These are phyloP conservation scores for Sporothrix inflata DNA, from an alignment of 2,329 filamentous ascomycete species.

Conservation along the genomic window DNA sequence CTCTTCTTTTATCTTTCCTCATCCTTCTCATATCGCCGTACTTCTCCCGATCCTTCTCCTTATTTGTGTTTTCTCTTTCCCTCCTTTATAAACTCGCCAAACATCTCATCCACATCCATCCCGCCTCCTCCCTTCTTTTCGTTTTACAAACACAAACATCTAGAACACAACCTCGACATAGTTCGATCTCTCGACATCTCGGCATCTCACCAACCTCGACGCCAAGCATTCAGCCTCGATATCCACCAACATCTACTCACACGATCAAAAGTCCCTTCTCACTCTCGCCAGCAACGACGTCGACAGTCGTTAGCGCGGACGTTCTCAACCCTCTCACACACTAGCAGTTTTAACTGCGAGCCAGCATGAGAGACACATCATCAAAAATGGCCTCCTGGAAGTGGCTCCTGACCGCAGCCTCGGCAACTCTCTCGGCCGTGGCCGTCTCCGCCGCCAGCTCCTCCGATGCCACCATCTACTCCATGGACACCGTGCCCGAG, in stretches of 20 bases:
- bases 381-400: conserved; percentile 41
- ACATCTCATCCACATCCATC: conserved; percentile 15
- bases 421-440: conserved; percentile 38
- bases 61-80: conserved; percentile 17
- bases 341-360: neutral
- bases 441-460: conserved; percentile 45
- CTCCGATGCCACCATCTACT: conserved; percentile 36
- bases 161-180: neutral
- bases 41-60: conserved; percentile 2
- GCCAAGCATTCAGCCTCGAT: neutral
- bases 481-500: conserved; percentile 43
- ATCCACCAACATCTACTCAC: neutral
- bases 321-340: neutral
- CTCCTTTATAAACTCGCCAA: conserved; percentile 12
- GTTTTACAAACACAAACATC: conserved; percentile 20
- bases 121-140: conserved; percentile 4
- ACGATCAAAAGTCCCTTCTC: neutral
- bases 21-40: neutral
- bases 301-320: neutral
- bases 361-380: conserved; percentile 1
- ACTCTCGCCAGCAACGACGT: neutral
- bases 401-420: conserved; percentile 40
- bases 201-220: neutral
- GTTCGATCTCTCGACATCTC: neutral
- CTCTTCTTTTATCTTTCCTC: neutral